phyloP scores from a whole-genome alignment of 352 stramenopile species.

The Pythium biforme region DNA sequence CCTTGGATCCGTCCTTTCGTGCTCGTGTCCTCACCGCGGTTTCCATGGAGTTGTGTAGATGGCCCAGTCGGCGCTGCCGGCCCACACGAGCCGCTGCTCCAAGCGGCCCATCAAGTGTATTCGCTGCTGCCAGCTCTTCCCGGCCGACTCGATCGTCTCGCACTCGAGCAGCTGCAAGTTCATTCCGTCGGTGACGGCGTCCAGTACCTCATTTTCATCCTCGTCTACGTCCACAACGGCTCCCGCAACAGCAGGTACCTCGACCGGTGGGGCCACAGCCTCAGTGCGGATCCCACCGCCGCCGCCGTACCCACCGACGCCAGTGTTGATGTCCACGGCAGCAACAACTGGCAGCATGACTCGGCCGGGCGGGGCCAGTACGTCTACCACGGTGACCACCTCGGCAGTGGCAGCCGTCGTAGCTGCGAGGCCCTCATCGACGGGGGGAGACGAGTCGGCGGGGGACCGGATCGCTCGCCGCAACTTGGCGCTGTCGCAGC shows the following conservation, averaged over 20 bases:
- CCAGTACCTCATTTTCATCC: not conserved
- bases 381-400: too few relatives aligned
- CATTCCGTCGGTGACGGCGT: slow-evolving; percentile 23
- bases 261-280: not conserved
- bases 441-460: slow-evolving; percentile 19
- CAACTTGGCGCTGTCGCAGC: slow-evolving; percentile 60
- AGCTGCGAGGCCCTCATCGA: not conserved
- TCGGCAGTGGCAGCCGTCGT: not conserved
- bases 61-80: slow-evolving; percentile 39
- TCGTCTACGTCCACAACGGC: not conserved
- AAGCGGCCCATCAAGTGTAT: slow-evolving; percentile 85
- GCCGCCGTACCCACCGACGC: slow-evolving; percentile 46
- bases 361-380: too few relatives aligned
- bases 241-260: not conserved
- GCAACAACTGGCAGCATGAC: too few relatives aligned
- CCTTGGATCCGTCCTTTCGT: too few relatives aligned
- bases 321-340: too few relatives aligned
- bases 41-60: slow-evolving; percentile 34
- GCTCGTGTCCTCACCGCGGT: too few relatives aligned
- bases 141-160: slow-evolving; percentile 65
- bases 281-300: slow-evolving; percentile 44
- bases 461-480: slow-evolving; percentile 45
- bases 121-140: slow-evolving; percentile 75
- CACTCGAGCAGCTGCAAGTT: slow-evolving; percentile 76
- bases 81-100: slow-evolving; percentile 56